Evolutionary conservation across 176 grass and related monocot species (phyloP), one percentile per base, ranked within the genome.

Genomic region (Elymus sibiricus): DNA sequence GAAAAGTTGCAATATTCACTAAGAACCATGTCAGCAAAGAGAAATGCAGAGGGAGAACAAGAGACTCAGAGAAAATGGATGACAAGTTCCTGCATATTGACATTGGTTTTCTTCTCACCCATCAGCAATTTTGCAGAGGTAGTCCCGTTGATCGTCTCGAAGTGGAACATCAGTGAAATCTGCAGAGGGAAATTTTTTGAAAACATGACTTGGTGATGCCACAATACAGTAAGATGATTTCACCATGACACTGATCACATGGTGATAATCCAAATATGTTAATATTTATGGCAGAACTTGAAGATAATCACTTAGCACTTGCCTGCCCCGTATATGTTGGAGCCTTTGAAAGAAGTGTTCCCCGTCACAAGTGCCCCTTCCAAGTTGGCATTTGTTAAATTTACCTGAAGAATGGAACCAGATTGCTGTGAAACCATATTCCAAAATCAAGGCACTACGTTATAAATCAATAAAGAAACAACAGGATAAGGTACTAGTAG

Each of bases 91-190:
- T 68, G 65, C 0, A 35, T 37, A 37, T 68, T 0, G 15, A 4
- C 11, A 12, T 1, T 64, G 56, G 1, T 19, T 67, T 35, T 65
- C 56, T 2, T 68, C 65, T 89, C 87, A 97, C 91, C 95, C 91
- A 3, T 98, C 90, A 51, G 91, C 91, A 22, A 88, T 61, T 90
- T 93, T 98, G 91, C 93, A 98, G 21, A 98, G 91, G 60, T 98
- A 95, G 9, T 90, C 89, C 56, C 82, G 77, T 73, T 93, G 93
- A 59, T 93, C 93, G 13, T 98, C 93, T 88, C 91, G 79, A 63
- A 93, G 78, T 61, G 90, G 90, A 84, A 97, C 92, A 59, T 97
- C 95, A 0, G 90, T 95, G 15, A 97, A 97, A 84, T 95, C 95
- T 97, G 79, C 49, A 51, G 22, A 47, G 21, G 24, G 16, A 25